Evolutionary conservation across 1,284 basidiomycete species (phyloP).

Genomic region (Pseudozyma tsukubaensis): DNA sequence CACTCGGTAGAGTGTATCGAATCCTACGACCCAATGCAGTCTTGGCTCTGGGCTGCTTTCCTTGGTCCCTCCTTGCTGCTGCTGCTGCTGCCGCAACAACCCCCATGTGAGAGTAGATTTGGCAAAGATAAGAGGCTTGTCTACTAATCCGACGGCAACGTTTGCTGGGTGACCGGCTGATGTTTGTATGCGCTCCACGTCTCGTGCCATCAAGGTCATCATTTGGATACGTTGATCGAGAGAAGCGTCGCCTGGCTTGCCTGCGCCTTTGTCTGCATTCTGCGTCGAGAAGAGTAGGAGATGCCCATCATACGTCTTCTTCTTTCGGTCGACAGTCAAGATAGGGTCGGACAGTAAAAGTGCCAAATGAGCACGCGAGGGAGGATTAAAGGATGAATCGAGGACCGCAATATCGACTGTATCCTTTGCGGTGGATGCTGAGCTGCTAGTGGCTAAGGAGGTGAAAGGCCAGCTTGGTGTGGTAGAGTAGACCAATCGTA

Average conservation of each 20-base stretch:
- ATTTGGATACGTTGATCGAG: constrained; percentile 65
- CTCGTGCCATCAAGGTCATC: constrained; percentile 66
- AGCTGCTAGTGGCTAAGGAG: constrained; percentile 1
- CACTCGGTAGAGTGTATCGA: constrained; percentile 88
- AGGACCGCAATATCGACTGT: constrained; percentile 73
- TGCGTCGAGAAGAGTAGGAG: constrained; percentile 85
- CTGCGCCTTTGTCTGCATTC: constrained; percentile 84
- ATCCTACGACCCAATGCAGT: constrained; percentile 81
- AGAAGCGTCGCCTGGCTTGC: constrained; percentile 75
- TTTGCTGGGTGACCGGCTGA: constrained; percentile 69
- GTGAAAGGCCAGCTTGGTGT: constrained; percentile 28
- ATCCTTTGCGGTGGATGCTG: background rate
- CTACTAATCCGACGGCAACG: constrained; percentile 82
- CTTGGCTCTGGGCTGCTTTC: constrained; percentile 2
- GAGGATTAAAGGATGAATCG: constrained; percentile 95
- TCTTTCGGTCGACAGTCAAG: constrained; percentile 16
- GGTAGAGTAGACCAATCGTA: constrained; percentile 49
- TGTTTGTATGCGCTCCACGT: constrained; percentile 41
- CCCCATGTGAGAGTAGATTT: constrained; percentile 78
- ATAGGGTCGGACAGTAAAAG: constrained; percentile 74
- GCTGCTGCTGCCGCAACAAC: constrained; percentile 68
- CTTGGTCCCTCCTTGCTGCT: background rate
- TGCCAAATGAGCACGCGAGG: constrained; percentile 85
- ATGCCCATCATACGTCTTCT: constrained; percentile 76
- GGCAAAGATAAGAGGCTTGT: constrained; percentile 87